A percentile compares a stretch with the other conserved stretches of the same genome.
These are phyloP conservation scores for Lachnellula suecica DNA, from an alignment of 2,329 filamentous ascomycete species.

Conservation along the genomic window DNA sequence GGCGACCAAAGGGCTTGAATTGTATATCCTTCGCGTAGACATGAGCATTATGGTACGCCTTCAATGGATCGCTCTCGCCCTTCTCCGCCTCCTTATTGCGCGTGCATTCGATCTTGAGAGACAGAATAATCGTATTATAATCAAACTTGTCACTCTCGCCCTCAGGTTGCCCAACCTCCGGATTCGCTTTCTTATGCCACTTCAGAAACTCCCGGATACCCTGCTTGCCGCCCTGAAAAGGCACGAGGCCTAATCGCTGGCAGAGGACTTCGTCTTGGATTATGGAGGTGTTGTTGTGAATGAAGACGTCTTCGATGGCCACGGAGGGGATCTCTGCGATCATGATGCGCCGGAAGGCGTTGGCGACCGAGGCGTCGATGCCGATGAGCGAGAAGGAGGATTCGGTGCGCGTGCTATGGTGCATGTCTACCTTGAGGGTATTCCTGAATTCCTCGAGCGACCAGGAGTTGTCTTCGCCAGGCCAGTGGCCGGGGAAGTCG, in stretches of 20 bases:
- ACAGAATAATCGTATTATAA: constrained; percentile 83
- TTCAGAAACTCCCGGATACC: constrained; percentile 77
- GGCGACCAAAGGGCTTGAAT: constrained; percentile 74
- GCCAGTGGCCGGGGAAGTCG: constrained; percentile 89
- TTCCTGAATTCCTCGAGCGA: constrained; percentile 70
- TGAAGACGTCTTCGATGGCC: constrained; percentile 90
- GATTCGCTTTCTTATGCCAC: constrained; percentile 60
- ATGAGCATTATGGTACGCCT: constrained; percentile 83
- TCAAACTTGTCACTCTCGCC: constrained; percentile 61
- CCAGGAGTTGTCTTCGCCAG: constrained; percentile 84
- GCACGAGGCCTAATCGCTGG: constrained; percentile 85
- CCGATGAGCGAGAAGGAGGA: constrained; percentile 89
- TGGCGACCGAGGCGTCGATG: constrained; percentile 88
- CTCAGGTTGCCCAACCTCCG: constrained; percentile 59
- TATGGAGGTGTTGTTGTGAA: constrained; percentile 95
- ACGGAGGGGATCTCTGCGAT: constrained; percentile 92
- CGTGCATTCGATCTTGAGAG: constrained; percentile 76
- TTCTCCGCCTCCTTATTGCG: constrained; percentile 71
- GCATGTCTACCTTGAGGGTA: constrained; percentile 74
- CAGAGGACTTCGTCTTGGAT: constrained; percentile 97
- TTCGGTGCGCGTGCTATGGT: constrained; percentile 76
- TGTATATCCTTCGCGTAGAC: constrained; percentile 77
- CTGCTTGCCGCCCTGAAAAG: constrained; percentile 75
- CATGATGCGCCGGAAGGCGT: constrained; percentile 95
- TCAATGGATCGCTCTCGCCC: constrained; percentile 76